Conservation (phyloP, 106 monocot species). For the Allium sativum region DNA sequence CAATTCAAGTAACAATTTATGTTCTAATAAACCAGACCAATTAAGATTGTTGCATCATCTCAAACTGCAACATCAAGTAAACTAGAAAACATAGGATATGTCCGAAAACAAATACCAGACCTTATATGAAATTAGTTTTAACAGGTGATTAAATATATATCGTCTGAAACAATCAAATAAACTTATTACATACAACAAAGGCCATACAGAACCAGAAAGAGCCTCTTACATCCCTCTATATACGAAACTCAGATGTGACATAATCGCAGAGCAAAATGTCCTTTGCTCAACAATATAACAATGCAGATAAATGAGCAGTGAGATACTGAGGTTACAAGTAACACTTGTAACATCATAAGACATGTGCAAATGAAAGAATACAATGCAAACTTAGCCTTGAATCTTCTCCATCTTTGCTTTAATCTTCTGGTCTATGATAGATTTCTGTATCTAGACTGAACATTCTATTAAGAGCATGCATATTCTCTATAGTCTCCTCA, state of each 20-base stretch:
- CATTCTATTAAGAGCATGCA: slow-evolving; percentile 96
- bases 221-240: slow-evolving; percentile 8
- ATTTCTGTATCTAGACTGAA: slow-evolving; percentile 79
- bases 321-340: background rate
- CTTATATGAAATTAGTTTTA: too few relatives aligned
- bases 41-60: too few relatives aligned
- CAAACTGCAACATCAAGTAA: too few relatives aligned
- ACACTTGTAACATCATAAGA: background rate
- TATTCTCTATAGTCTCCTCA: slow-evolving; percentile 85
- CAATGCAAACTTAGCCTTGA: slow-evolving; percentile 23
- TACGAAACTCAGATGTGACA: background rate
- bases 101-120: too few relatives aligned
- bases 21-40: too few relatives aligned
- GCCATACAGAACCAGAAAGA: background rate
- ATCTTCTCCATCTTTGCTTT: slow-evolving; percentile 84
- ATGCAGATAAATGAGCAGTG: background rate
- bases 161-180: too few relatives aligned
- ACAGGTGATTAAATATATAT: too few relatives aligned
- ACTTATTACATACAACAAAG: too few relatives aligned
- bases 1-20: too few relatives aligned
- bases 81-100: too few relatives aligned
- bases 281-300: background rate
- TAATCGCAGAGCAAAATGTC: background rate
- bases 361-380: background rate
- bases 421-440: slow-evolving; percentile 76